phyloP scores from a whole-genome alignment of 768 basidiomycete genomes.

The Phlegmacium glaucopus region DNA sequence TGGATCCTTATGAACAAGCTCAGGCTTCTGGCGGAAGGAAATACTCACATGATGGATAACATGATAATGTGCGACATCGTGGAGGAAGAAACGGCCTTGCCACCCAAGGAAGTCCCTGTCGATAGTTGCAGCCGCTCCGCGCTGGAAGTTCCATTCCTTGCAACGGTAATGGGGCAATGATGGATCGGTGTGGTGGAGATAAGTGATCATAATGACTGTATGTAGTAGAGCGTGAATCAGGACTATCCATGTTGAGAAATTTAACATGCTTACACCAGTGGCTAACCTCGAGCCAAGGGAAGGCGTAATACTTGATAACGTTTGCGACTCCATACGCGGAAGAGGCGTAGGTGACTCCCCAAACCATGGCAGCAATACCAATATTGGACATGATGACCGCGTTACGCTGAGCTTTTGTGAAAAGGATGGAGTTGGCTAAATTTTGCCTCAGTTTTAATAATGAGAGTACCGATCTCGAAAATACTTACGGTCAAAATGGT shows the following conservation, averaged over 20 bases:
- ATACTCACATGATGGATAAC: constrained; percentile 55
- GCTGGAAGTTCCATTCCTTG: constrained; percentile 56
- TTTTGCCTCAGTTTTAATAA: background rate
- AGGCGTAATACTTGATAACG: constrained; percentile 47
- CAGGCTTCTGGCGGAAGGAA: background rate
- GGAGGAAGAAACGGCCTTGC: constrained; percentile 67
- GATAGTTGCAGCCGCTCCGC: constrained; percentile 59
- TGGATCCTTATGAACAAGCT: background rate
- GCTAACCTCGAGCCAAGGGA: constrained; percentile 53
- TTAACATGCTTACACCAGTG: constrained; percentile 46
- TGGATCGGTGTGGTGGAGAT: constrained; percentile 65
- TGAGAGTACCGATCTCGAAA: background rate
- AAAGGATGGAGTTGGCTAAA: constrained; percentile 53
- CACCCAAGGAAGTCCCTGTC: constrained; percentile 58
- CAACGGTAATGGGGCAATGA: constrained; percentile 54
- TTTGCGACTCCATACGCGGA: constrained; percentile 32
- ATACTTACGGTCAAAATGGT: constrained; percentile 59
- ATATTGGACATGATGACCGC: constrained; percentile 55
- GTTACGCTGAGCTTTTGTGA: constrained; percentile 48
- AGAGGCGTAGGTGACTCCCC: constrained; percentile 33
- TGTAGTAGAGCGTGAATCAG: background rate
- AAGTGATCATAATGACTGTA: constrained; percentile 52
- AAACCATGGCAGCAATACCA: constrained; percentile 49
- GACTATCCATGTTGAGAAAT: background rate
- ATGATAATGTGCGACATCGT: constrained; percentile 62